These are phyloP conservation scores for Starmerella apis DNA, from an alignment of 805 yeast species.

Conservation along the genomic window DNA sequence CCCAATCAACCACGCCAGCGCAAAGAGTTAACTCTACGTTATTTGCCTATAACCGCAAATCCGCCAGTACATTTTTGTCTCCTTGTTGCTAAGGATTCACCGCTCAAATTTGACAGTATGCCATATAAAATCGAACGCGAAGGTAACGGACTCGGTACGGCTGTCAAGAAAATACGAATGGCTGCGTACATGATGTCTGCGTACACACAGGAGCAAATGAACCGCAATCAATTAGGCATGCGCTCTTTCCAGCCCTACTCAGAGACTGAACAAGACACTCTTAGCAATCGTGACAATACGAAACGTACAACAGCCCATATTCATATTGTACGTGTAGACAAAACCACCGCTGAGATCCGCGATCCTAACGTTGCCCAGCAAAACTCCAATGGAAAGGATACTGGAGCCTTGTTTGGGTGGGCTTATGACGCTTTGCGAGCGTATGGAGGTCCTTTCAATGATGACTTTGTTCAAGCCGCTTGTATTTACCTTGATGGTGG, in stretches of 20 bases:
- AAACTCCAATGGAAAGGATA: slow-evolving; percentile 55
- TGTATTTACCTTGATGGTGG: slow-evolving; percentile 75
- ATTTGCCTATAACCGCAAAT: slow-evolving; percentile 48
- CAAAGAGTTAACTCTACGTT: slow-evolving; percentile 35
- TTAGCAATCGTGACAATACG: slow-evolving; percentile 38
- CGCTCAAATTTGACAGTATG: slow-evolving; percentile 61
- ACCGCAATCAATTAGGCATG: slow-evolving; percentile 62
- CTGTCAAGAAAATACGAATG: slow-evolving; percentile 61
- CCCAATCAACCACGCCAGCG: slow-evolving; percentile 12
- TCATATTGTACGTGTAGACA: slow-evolving; percentile 61
- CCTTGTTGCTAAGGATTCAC: slow-evolving; percentile 66
- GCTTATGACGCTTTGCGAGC: slow-evolving; percentile 62
- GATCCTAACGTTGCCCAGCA: slow-evolving; percentile 83
- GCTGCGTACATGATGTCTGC: slow-evolving; percentile 88
- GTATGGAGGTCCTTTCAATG: slow-evolving; percentile 45
- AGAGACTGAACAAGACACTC: slow-evolving; percentile 46
- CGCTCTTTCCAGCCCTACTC: slow-evolving; percentile 69
- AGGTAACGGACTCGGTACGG: slow-evolving; percentile 54
- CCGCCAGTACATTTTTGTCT: slow-evolving; percentile 77
- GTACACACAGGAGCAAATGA: slow-evolving; percentile 82
- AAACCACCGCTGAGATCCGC: slow-evolving; percentile 59
- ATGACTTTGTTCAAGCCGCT: slow-evolving; percentile 61
- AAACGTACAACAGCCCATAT: slow-evolving; percentile 56
- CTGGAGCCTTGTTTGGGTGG: slow-evolving; percentile 67
- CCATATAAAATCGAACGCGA: slow-evolving; percentile 35